Evolutionary conservation across 768 basidiomycete species (phyloP), one percentile per base, ranked within the genome.

Genomic region (Termitomyces sp.): DNA sequence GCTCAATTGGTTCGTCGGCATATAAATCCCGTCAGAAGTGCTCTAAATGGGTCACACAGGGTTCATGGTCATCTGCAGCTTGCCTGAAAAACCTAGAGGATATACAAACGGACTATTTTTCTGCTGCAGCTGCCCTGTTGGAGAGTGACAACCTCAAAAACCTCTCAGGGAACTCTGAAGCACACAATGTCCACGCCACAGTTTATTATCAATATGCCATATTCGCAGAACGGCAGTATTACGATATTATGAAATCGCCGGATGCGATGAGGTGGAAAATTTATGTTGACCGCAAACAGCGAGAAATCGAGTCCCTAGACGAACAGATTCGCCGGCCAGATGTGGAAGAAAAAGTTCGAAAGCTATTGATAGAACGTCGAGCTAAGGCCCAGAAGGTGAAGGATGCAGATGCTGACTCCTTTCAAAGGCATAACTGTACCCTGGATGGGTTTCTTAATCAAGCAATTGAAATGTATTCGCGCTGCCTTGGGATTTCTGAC

Each of bases 141-240:
- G 68, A 72, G 20, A 59, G 63, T 40, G 64, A 55, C 6, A 50
- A 67, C 49, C 57, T 66, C 33, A 48, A 62, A 2, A 58, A 57
- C 36, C 32, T 32, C 32, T 32, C 32, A 32, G 7, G 32, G 32
- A 52, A 53, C 67, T 14, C 14, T n/a, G 64, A 62, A n/a, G 58
- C 65, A 35, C 62, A 64, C 26, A 59, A 63, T n/a, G 69, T 75
- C 10, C 77, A 77, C 51, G 85, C 86, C 20, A 78, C 77, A 10
- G 80, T 95, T 35, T 93, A 83, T 69, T 85, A 88, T 60, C 82
- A 91, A 65, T 98, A 85, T 69, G 97, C 96, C 0, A 78, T 82
- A 28, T 98, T 98, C 67, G 91, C 95, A 0, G 94, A 98, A 66
- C 78, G 81, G 13, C 95, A 98, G 66, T 95, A 91, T 67, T 83